These are phyloP conservation scores for Fusarium subglutinans DNA, from an alignment of 2,329 filamentous ascomycete genomes.

Conservation along the genomic window DNA sequence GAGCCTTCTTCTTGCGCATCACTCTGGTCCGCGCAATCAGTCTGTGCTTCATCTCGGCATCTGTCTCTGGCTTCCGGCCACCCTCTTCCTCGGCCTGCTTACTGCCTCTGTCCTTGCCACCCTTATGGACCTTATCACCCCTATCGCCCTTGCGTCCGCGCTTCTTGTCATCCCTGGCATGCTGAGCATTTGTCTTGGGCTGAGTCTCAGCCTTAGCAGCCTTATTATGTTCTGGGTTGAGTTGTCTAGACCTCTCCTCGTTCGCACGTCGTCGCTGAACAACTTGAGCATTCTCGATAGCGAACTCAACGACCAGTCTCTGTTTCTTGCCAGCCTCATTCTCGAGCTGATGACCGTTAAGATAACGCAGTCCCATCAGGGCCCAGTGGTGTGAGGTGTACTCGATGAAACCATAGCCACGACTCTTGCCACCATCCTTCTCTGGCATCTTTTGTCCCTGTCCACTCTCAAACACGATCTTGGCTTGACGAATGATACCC, in stretches of 20 bases:
- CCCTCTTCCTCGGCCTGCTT: conserved; percentile 28
- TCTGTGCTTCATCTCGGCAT: conserved; percentile 66
- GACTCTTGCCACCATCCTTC: conserved; percentile 79
- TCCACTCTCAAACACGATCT: conserved; percentile 90
- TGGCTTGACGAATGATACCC: conserved; percentile 89
- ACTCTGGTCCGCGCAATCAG: conserved; percentile 88
- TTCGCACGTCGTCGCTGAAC: conserved; percentile 73
- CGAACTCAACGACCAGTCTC: conserved; percentile 93
- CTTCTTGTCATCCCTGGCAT: conserved; percentile 33
- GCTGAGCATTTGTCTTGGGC: conserved; percentile 26
- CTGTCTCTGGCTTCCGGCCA: conserved; percentile 49
- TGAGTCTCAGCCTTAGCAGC: conserved; percentile 20
- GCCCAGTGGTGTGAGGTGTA: conserved; percentile 94
- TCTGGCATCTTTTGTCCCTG: conserved; percentile 87
- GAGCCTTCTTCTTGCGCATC: conserved; percentile 74
- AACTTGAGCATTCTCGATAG: conserved; percentile 97
- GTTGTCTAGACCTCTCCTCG: conserved; percentile 48
- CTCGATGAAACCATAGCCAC: conserved; percentile 97
- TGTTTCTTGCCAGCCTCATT: conserved; percentile 80
- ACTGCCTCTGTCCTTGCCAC: background rate
- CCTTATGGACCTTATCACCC: conserved; percentile 18
- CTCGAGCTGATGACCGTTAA: conserved; percentile 79
- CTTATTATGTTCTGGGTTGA: conserved; percentile 36
- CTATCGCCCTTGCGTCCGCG: conserved; percentile 32
- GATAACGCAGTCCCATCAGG: conserved; percentile 91